Base-by-base conservation (phyloP, 1,284 basidiomycete genomes). In the Cutaneotrichosporon dermatis region DNA sequence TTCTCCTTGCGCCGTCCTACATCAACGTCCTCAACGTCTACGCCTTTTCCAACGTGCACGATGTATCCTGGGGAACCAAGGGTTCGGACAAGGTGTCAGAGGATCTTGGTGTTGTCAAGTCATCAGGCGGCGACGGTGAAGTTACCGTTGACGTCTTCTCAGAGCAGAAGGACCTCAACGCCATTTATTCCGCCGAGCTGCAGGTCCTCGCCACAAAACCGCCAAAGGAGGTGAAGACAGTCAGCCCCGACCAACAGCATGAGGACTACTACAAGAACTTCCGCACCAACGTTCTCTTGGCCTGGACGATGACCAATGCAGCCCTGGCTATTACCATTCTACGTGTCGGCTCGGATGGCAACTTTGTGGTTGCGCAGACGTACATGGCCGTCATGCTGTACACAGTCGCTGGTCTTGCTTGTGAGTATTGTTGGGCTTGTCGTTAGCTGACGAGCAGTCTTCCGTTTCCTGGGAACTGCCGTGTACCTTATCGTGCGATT, bases 261-360 rank as follows among this genome's bases (percentile, higher is more conserved):
- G 90, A 93, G 73, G 93, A 96, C 79, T 92, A 90, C 75, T 95
- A 94, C 75, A 79, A 79, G 70, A 85, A 83, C 37, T 92, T 95
- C 78, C 83, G 92, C 66, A 95, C 92, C 2, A 95, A 94, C 63
- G 81, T 86, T 10, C 55, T 64, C 2, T 49, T 64, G 37, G 45
- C 42, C 25, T 94, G 91, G 91, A 88, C 88, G 1, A 77, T 95
- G 70, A 85, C 86, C 45, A 94, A 94, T 76, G 89, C 83, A 4
- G 81, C 88, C 2, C 80, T 93, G 3, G 89, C 84, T 5, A 88
- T 88, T 34, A 83, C 81, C 51, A 87, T 93, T 54, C 16, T 55
- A 12, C 35, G 44, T 8, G 44, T 46, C n/a, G 44, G 52, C 49
- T 51, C 25, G 43, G 71, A 70, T 57, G 70, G 73, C 3, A 75